These are phyloP conservation scores for Vanilla planifolia DNA, from an alignment of 106 monocot species.

Conservation along the genomic window DNA sequence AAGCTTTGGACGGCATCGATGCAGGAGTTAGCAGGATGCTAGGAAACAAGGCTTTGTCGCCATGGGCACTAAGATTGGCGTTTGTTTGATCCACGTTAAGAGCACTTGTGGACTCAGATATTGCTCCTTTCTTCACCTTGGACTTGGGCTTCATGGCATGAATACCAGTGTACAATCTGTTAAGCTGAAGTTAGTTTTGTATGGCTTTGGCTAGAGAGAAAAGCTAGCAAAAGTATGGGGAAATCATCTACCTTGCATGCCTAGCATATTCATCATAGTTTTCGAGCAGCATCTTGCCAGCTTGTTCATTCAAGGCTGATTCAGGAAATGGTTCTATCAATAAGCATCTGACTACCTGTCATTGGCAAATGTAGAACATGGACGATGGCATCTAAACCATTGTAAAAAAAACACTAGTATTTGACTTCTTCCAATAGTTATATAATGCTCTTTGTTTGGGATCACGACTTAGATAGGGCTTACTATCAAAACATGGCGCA, in stretches of 20 bases:
- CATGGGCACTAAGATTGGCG: slow-evolving; percentile 11
- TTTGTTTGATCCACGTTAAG: slow-evolving; percentile 69
- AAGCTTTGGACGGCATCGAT: slow-evolving; percentile 19
- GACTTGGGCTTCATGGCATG: slow-evolving; percentile 74
- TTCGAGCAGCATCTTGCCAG: slow-evolving; percentile 92
- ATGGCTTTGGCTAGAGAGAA: too few relatives aligned
- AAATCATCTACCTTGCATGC: slow-evolving; percentile 66
- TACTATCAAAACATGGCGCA: slow-evolving; percentile 79
- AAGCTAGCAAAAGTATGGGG: background rate
- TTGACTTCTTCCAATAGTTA: too few relatives aligned
- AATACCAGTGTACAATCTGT: slow-evolving; percentile 75
- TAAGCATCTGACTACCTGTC: slow-evolving; percentile 87
- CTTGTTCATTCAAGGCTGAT: slow-evolving; percentile 95
- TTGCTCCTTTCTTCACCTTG: slow-evolving; percentile 56
- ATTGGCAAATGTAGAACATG: too few relatives aligned
- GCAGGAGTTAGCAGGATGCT: slow-evolving; percentile 14
- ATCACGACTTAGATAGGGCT: slow-evolving; percentile 19
- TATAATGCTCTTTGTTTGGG: too few relatives aligned
- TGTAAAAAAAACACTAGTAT: too few relatives aligned
- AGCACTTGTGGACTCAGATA: slow-evolving; percentile 71
- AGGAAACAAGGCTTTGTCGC: slow-evolving; percentile 16
- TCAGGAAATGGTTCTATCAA: slow-evolving; percentile 97
- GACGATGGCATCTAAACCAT: too few relatives aligned
- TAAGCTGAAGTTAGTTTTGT: background rate
- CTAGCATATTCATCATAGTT: slow-evolving; percentile 81